Percentiles rank a stretch among this genome's conserved stretches.
Evolutionary conservation across 1,284 basidiomycete species (phyloP).

Genomic region (Ganoderma leucocontextum): DNA sequence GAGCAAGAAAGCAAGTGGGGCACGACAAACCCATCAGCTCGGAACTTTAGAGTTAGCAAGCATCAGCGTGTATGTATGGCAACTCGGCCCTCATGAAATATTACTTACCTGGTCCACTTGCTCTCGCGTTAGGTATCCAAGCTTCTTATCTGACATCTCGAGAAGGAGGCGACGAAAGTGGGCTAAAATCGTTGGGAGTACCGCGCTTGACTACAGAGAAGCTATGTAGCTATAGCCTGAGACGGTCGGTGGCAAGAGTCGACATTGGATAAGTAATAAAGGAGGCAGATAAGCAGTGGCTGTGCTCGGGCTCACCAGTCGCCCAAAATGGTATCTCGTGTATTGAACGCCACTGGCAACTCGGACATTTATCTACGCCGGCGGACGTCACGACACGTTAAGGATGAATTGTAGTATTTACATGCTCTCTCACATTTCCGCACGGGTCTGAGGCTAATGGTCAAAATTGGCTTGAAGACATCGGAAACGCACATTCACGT

Average conservation of each 20-base stretch:
- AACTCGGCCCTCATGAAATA: background rate
- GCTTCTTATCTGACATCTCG: conserved; percentile 11
- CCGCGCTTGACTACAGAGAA: background rate
- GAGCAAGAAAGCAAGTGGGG: background rate
- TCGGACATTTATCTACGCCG: no score
- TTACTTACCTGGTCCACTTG: conserved; percentile 56
- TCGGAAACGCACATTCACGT: background rate
- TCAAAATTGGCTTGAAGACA: no score
- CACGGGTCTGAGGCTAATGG: no score
- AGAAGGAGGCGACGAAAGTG: background rate
- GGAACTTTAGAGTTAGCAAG: conserved; percentile 47
- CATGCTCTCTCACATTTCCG: no score
- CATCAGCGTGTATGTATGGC: background rate
- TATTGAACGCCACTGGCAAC: background rate
- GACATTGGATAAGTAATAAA: background rate
- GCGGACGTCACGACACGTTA: no score
- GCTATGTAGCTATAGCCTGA: background rate
- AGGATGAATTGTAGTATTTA: no score
- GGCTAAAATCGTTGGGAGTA: background rate
- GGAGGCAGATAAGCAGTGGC: conserved; percentile 1
- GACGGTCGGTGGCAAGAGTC: background rate
- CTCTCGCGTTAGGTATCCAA: conserved; percentile 54
- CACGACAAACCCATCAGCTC: conserved; percentile 54
- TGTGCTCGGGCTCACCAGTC: background rate
- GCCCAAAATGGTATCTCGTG: background rate